Evolutionary conservation across 805 yeast species (phyloP), one percentile per base, ranked within the genome.

Genomic region (Nakazawaea wyomingensis): DNA sequence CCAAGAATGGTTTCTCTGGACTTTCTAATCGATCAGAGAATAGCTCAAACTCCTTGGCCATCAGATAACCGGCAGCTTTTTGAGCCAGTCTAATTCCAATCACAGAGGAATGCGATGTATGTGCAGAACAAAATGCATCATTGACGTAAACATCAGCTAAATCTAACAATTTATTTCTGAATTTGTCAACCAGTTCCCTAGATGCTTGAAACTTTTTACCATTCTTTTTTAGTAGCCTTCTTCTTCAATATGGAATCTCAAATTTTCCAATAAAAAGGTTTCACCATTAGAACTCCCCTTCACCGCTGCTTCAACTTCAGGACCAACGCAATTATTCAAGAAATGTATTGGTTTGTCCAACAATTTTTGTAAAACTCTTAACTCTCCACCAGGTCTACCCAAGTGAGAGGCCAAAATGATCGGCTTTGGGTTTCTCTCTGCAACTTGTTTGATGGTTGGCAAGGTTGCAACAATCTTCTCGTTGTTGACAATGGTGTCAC

Each of bases 71-170:
- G 54, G 97, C 85, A 59, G 98, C 99, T 73, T 93, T 85, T 74
- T 88, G 90, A 52, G 95, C 90, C 59, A 88, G 78, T 57, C 91
- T 89, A 58, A 93, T 77, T 64, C 99, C 99, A 60, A 93, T 99
- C 90, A 93, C 91, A 39, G 99, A 93, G 44, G 97, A 89, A 78
- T 93, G 99, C 51, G 99, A 99, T 78, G 99, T 88, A 85, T 93
- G 99, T 45, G 98, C 97, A 51, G 99, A 93, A 68, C 99, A 99
- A 62, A 93, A 93, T 47, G 97, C 98, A 68, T 93, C 99, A 74
- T 93, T 84, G 66, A 93, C 80, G 77, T 93, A 93, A 53, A 93
- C 96, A 61, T 93, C 99, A 55, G 97, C 98, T 61, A 93, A 77
- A 45, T 88, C 72, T 58, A 96, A 85, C 71, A 93, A 81, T 64